Percentiles rank a stretch among this genome's conserved stretches.
Conservation (phyloP, 768 basidiomycete species). For the Lactifluus subvellereus region DNA sequence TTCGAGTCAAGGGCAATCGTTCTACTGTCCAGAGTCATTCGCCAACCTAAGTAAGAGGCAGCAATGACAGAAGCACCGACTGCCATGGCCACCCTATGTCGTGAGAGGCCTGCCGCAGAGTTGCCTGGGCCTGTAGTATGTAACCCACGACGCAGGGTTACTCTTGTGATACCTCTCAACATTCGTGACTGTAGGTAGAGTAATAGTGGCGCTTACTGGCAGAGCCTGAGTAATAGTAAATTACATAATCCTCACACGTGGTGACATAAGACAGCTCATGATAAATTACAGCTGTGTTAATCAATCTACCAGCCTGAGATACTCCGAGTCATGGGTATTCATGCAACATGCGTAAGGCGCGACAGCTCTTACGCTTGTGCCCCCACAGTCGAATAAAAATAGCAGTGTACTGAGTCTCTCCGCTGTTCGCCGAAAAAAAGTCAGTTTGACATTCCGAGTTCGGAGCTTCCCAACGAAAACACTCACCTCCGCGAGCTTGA, state of each 20-base stretch:
- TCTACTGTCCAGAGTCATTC: slow-evolving; percentile 24
- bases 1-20: slow-evolving; percentile 27
- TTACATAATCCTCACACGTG: not conserved
- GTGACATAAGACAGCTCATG: not conserved
- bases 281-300: no score
- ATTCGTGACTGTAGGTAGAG: slow-evolving; percentile 3
- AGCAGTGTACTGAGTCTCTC: not conserved
- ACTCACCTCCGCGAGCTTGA: not conserved
- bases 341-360: no score
- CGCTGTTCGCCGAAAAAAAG: not conserved
- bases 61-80: slow-evolving; percentile 31
- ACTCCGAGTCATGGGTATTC: no score
- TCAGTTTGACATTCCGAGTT: not conserved
- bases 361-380: no score
- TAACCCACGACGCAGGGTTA: slow-evolving; percentile 13
- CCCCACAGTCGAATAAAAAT: not conserved
- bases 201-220: not conserved
- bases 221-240: not conserved
- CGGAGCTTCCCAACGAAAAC: not conserved
- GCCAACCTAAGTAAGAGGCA: slow-evolving; percentile 33
- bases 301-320: no score
- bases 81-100: slow-evolving; percentile 25
- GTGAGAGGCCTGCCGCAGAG: slow-evolving; percentile 1
- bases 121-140: slow-evolving; percentile 16
- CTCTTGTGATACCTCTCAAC: slow-evolving; percentile 17